phyloP scores from a whole-genome alignment of 1,284 basidiomycete species.

The Irpex sp. region DNA sequence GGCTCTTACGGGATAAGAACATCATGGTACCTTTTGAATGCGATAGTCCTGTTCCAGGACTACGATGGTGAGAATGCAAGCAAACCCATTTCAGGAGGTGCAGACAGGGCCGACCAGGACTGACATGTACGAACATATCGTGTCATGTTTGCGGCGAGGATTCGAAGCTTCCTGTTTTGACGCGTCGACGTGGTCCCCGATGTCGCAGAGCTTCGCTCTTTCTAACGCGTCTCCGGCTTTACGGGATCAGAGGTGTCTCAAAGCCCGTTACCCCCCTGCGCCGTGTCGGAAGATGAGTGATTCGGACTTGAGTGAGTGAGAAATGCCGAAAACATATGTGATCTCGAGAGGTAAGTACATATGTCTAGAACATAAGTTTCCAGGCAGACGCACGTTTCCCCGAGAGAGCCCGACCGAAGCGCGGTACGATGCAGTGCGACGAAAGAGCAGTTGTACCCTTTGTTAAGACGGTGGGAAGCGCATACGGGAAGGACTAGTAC shows the following conservation, averaged over 20 bases:
- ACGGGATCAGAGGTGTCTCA: not conserved
- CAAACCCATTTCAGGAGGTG: too few species aligned
- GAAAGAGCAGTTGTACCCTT: not conserved
- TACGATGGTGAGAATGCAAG: too few species aligned
- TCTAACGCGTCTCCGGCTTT: not conserved
- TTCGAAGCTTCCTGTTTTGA: not conserved
- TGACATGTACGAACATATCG: too few species aligned
- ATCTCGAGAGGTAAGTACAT: not conserved
- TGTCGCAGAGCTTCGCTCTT: not conserved
- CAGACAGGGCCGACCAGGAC: too few species aligned
- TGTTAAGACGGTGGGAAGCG: not conserved
- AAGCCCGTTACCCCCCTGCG: not conserved
- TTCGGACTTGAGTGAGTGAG: not conserved
- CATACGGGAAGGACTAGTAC: too few species aligned
- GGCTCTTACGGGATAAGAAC: not conserved
- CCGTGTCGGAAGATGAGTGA: not conserved
- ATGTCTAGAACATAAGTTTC: not conserved
- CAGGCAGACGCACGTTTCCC: not conserved
- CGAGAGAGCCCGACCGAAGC: not conserved
- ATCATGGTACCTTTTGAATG: not conserved
- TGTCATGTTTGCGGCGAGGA: not conserved
- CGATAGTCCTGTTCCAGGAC: too few species aligned
- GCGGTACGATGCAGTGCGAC: not conserved
- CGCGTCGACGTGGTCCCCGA: too few species aligned
- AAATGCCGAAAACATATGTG: not conserved